Evolutionary conservation across 2,329 filamentous ascomycete species (phyloP).

Genomic region (Volutella citrinella): DNA sequence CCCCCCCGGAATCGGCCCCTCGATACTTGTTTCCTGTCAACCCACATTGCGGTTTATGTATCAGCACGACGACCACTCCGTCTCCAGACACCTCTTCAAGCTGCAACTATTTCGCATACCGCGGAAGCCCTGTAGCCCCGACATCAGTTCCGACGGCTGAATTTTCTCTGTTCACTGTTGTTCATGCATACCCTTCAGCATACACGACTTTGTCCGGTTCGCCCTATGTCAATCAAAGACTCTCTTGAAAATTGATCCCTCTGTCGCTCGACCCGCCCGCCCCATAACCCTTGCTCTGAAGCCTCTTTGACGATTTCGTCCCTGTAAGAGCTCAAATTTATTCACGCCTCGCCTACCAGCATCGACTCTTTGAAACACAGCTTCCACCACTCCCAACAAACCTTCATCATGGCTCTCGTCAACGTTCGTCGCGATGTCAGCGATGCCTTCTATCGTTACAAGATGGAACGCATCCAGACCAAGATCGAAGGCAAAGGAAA

Average conservation of each 20-base stretch:
- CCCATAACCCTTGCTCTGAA: slow-evolving; percentile 30
- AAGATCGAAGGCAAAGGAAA: slow-evolving; percentile 99
- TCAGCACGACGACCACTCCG: slow-evolving; percentile 88
- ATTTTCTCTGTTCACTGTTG: slow-evolving; percentile 38
- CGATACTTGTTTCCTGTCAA: slow-evolving; percentile 30
- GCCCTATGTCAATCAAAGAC: slow-evolving; percentile 55
- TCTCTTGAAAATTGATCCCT: slow-evolving; percentile 53
- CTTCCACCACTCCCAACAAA: too few relatives aligned
- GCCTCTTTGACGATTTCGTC: slow-evolving; percentile 38
- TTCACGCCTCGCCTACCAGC: slow-evolving; percentile 16
- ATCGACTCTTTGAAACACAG: slow-evolving; percentile 14
- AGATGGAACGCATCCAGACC: slow-evolving; percentile 98
- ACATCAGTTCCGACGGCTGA: slow-evolving; percentile 94
- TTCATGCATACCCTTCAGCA: slow-evolving; percentile 58
- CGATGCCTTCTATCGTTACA: slow-evolving; percentile 99
- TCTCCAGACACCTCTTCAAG: slow-evolving; percentile 94
- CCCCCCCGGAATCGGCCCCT: slow-evolving; percentile 18
- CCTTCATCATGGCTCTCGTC: slow-evolving; percentile 87
- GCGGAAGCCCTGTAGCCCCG: slow-evolving; percentile 88
- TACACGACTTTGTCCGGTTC: slow-evolving; percentile 45
- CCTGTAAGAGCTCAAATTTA: slow-evolving; percentile 17
- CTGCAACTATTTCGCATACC: slow-evolving; percentile 96
- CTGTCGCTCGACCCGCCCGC: slow-evolving; percentile 38
- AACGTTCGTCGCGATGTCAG: slow-evolving; percentile 98
- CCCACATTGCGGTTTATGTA: slow-evolving; percentile 80